Base-by-base conservation (phyloP, 257 asterid genomes). In the Ilex aquifolium region DNA sequence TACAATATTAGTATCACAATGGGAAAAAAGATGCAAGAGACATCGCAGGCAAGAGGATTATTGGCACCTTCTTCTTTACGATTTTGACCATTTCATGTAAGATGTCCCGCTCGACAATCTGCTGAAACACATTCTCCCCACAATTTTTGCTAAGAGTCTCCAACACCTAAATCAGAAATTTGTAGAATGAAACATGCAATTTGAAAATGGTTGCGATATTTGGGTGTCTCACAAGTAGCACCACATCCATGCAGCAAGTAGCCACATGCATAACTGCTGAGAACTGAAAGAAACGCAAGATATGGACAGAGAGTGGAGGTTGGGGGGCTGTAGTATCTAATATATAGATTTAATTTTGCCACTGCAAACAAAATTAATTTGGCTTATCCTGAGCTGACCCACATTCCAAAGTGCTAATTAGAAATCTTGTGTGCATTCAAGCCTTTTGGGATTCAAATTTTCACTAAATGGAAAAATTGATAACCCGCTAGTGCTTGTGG, bases 71-170 rank as follows among this genome's bases (percentile, higher is more conserved):
- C 80, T 93, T 93, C 85, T 72, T 90, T 12, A 90, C 96, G 72
- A 88, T 84, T 84, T 93, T 93, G 65, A 93, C 97, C 97, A 93
- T 90, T 48, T 86, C 99, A 67, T 76, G 91, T 53, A 93, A 78
- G 67, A 93, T 84, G 73, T 90, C 99, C 63, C 96, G 85, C 78
- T 93, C 97, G 51, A 76, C 90, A 58, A 93, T 87, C 83, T 74
- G 96, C 74, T 88, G 95, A 70, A 93, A 93, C 51, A 93, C 72
- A 55, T 68, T 77, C 78, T 93, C 99, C 65, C 95, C 99, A 72
- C 99, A 93, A 66, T 93, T 93, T 79, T 93, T 93, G 86, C 88
- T 87, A 56, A 93, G 82, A 55, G 99, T 85, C 85, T 93, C 99
- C 74, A 93, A 84, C 70, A 81, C 99, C 99, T 93, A 83, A 53